Evolutionary conservation across 2,329 filamentous ascomycete genomes (phyloP).

Genomic region (Cladosporium sp.): DNA sequence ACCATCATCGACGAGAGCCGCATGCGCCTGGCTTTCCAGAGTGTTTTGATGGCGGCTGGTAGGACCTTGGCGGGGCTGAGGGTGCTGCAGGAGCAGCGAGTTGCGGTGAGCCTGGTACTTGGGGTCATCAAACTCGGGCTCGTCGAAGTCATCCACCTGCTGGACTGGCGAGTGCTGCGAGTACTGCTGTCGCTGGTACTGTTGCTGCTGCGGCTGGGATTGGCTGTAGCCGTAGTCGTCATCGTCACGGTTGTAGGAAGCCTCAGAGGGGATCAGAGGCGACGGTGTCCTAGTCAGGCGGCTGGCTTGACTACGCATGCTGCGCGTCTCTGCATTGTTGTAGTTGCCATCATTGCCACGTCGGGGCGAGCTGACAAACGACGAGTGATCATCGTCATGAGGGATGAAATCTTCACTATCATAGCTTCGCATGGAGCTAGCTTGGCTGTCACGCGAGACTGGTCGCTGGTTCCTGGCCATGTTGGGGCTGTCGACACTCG

Average conservation of each 20-base stretch:
- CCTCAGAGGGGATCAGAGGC: slow-evolving; percentile 52
- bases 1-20: slow-evolving; percentile 48
- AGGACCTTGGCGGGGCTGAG: slow-evolving; percentile 69
- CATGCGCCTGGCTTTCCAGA: slow-evolving; percentile 67
- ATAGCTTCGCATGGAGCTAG: slow-evolving; percentile 50
- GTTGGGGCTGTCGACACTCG: slow-evolving; percentile 26
- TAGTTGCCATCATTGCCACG: background rate
- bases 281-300: slow-evolving; percentile 42
- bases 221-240: slow-evolving; percentile 13
- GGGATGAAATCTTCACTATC: slow-evolving; percentile 48
- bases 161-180: slow-evolving; percentile 22
- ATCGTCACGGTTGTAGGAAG: slow-evolving; percentile 26
- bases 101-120: slow-evolving; percentile 81
- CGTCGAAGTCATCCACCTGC: slow-evolving; percentile 21
- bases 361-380: slow-evolving; percentile 28
- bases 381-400: slow-evolving; percentile 52
- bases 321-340: slow-evolving; percentile 22
- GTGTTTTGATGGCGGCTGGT: slow-evolving; percentile 69
- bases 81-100: slow-evolving; percentile 73
- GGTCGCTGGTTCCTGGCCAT: slow-evolving; percentile 38
- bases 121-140: slow-evolving; percentile 51
- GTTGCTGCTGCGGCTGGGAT: slow-evolving; percentile 16
- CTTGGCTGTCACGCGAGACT: slow-evolving; percentile 63
- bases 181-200: slow-evolving; percentile 12
- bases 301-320: slow-evolving; percentile 33